These are phyloP conservation scores for Aspergillus sp. DNA, from an alignment of 2,329 filamentous ascomycete genomes.

Conservation along the genomic window DNA sequence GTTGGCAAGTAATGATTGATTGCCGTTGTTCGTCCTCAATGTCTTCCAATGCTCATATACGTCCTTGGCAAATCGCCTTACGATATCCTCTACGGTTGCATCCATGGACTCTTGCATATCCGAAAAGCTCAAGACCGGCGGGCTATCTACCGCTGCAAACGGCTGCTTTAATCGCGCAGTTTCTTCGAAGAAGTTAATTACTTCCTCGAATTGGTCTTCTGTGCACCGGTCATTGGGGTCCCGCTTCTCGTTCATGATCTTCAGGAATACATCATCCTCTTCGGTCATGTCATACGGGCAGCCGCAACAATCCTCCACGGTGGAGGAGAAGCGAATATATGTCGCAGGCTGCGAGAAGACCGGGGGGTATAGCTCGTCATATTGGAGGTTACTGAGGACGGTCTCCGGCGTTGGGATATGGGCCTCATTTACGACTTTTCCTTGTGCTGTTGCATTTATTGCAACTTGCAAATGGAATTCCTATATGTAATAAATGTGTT, in stretches of 20 bases:
- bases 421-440: conserved; percentile 61
- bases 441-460: conserved; percentile 62
- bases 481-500: conserved; percentile 49
- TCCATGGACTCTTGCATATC: conserved; percentile 71
- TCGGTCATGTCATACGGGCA: conserved; percentile 92
- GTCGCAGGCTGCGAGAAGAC: conserved; percentile 81
- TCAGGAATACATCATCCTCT: conserved; percentile 84
- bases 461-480: conserved; percentile 95
- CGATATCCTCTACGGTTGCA: conserved; percentile 54
- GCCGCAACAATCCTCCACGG: conserved; percentile 91
- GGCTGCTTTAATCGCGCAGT: conserved; percentile 80
- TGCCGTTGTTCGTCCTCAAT: conserved; percentile 64
- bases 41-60: conserved; percentile 90
- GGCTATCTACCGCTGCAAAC: conserved; percentile 85
- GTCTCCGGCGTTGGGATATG: conserved; percentile 69
- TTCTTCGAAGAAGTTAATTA: conserved; percentile 94
- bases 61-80: conserved; percentile 66
- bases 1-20: conserved; percentile 70
- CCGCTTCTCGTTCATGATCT: conserved; percentile 76
- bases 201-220: conserved; percentile 88
- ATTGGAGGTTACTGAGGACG: conserved; percentile 66
- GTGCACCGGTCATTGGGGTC: conserved; percentile 66
- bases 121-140: conserved; percentile 71
- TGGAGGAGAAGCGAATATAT: conserved; percentile 97
- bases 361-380: conserved; percentile 82